These are phyloP conservation scores for Anthostomella pinea DNA, from an alignment of 2,329 filamentous ascomycete species.

Conservation along the genomic window DNA sequence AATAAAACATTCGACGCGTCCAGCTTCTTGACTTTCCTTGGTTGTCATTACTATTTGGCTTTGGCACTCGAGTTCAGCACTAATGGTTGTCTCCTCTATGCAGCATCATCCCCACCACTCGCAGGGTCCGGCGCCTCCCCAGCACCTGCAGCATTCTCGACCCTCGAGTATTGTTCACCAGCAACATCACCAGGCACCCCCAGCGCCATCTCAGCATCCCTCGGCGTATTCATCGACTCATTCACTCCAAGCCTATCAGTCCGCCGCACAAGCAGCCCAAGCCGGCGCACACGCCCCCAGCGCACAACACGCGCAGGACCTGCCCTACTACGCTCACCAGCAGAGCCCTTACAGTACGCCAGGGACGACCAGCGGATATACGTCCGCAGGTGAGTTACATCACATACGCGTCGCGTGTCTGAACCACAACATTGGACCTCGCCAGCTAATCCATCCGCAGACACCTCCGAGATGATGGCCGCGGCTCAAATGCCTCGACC, in stretches of 20 bases:
- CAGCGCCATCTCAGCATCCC: conserved; percentile 57
- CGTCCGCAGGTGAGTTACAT: conserved; percentile 71
- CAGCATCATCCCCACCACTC: conserved; percentile 75
- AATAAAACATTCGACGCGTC: conserved; percentile 50
- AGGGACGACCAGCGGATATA: conserved; percentile 78
- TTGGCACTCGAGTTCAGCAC: conserved; percentile 37
- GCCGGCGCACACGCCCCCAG: conserved; percentile 60
- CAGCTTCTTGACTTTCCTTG: conserved; percentile 40
- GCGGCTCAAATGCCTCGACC: conserved; percentile 67
- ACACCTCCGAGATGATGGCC: conserved; percentile 66
- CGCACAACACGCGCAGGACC: conserved; percentile 63
- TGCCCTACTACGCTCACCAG: conserved; percentile 75
- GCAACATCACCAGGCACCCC: conserved; percentile 67
- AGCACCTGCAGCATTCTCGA: conserved; percentile 68
- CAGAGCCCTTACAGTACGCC: conserved; percentile 81
- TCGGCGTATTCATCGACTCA: conserved; percentile 67
- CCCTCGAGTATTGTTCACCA: conserved; percentile 72
- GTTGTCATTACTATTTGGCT: conserved; percentile 35
- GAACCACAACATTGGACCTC: conserved; percentile 3
- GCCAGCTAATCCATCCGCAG: conserved; percentile 33
- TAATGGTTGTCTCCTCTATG: conserved; percentile 61
- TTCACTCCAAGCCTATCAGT: conserved; percentile 66
- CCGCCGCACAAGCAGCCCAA: conserved; percentile 67
- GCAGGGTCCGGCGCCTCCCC: conserved; percentile 66
- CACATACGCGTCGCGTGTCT: conserved; percentile 14